Conservation (phyloP, 345 rosid species). For the Salix suchowensis region DNA sequence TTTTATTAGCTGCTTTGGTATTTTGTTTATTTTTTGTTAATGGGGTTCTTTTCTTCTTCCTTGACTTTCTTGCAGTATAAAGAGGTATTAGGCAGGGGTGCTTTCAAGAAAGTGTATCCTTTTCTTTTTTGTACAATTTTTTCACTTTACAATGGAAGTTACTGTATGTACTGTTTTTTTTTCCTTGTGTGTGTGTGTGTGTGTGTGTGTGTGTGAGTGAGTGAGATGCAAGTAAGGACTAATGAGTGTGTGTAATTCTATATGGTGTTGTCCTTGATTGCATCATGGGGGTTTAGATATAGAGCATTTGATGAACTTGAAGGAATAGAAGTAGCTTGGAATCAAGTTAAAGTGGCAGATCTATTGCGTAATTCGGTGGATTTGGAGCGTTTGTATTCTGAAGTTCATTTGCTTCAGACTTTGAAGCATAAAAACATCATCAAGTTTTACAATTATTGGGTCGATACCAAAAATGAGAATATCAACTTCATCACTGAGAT, state of each 20-base stretch:
- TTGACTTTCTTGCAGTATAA: slow-evolving; percentile 27
- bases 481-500: slow-evolving; percentile 39
- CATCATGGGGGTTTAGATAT: slow-evolving; percentile 18
- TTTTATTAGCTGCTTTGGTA: not conserved
- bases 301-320: slow-evolving; percentile 31
- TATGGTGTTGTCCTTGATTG: slow-evolving; percentile 44
- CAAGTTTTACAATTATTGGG: slow-evolving; percentile 33
- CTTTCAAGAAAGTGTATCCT: slow-evolving; percentile 39
- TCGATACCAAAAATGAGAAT: slow-evolving; percentile 26
- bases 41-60: not conserved
- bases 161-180: not conserved
- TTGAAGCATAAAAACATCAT: slow-evolving; percentile 27
- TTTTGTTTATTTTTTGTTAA: slow-evolving; percentile 3
- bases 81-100: slow-evolving; percentile 31
- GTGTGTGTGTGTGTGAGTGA: not conserved
- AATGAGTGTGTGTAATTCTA: slow-evolving; percentile 3
- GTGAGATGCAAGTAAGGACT: not conserved
- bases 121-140: not conserved
- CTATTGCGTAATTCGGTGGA: slow-evolving; percentile 17
- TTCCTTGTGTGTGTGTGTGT: too few species aligned
- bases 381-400: slow-evolving; percentile 25
- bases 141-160: not conserved
- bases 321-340: slow-evolving; percentile 40
- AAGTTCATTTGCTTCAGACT: slow-evolving; percentile 30
- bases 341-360: slow-evolving; percentile 29